These are phyloP conservation scores for Kentomonas sorsogonicus DNA, from an alignment of 208 protist genomes.

Conservation along the genomic window DNA sequence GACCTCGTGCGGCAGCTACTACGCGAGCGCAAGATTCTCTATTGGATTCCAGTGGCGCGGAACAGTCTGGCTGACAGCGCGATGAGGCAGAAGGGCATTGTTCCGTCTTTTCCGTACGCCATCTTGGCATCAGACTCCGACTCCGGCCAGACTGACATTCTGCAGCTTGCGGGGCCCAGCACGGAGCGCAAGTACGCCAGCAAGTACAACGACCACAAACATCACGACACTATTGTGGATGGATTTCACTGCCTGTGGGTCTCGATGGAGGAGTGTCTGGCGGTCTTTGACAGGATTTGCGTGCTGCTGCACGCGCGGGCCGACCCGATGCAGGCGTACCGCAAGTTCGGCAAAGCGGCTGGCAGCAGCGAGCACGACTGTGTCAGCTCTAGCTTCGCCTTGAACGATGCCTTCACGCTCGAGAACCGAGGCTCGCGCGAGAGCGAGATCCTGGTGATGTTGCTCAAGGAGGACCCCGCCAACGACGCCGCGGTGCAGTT, in stretches of 20 bases:
- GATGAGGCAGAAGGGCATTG: not conserved
- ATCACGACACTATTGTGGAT: conserved; percentile 14
- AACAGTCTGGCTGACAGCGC: not conserved
- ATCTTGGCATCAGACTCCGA: not conserved
- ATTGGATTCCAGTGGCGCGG: not conserved
- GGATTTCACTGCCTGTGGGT: conserved; percentile 49
- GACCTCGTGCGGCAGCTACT: conserved; percentile 9
- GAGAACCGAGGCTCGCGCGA: too few relatives aligned
- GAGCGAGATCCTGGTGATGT: too few relatives aligned
- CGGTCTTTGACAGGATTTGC: conserved; percentile 35
- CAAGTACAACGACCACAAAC: conserved; percentile 13
- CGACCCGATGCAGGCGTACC: too few relatives aligned
- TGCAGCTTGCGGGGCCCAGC: not conserved
- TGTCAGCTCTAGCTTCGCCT: too few relatives aligned
- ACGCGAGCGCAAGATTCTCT: not conserved
- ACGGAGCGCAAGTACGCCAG: conserved; percentile 4
- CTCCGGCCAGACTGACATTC: not conserved
- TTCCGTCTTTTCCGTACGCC: not conserved
- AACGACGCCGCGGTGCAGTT: too few relatives aligned
- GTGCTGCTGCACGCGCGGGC: conserved; percentile 6
- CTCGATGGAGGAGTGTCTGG: conserved; percentile 49
- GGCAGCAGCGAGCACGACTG: too few relatives aligned
- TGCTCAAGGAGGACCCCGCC: too few relatives aligned
- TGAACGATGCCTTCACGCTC: too few relatives aligned
- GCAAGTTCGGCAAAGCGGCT: too few relatives aligned